These are phyloP conservation scores for Knoxia roxburghii DNA, from an alignment of 257 asterid genomes.

Conservation along the genomic window DNA sequence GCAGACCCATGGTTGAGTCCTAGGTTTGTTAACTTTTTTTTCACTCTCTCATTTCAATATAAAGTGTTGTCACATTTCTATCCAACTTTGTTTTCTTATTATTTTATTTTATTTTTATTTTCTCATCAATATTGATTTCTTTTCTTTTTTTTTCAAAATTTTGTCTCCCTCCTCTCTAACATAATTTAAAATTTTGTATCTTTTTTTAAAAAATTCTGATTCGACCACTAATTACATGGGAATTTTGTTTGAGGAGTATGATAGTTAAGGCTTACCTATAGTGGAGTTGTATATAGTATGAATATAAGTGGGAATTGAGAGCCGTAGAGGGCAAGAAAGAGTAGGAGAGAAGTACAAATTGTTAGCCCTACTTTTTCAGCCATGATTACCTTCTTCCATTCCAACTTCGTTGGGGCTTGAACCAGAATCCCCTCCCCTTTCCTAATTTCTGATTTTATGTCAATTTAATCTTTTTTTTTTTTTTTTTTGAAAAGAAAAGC, in stretches of 20 bases:
- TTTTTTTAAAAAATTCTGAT: neutral
- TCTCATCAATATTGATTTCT: too few relatives aligned
- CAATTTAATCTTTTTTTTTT: neutral
- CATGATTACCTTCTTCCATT: slow-evolving; percentile 32
- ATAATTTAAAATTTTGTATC: too few relatives aligned
- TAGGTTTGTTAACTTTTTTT: too few relatives aligned
- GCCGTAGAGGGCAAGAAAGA: slow-evolving; percentile 58
- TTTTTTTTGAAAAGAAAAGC: neutral
- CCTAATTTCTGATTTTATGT: neutral
- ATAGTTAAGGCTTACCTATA: slow-evolving; percentile 47
- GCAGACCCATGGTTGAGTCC: too few relatives aligned
- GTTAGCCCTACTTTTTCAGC: slow-evolving; percentile 32
- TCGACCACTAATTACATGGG: neutral
- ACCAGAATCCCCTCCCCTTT: slow-evolving; percentile 24
- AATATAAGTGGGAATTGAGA: slow-evolving; percentile 22
- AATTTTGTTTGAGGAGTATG: slow-evolving; percentile 6
- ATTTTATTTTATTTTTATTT: too few relatives aligned
- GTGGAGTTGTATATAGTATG: neutral
- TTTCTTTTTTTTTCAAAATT: too few relatives aligned
- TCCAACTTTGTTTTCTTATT: too few relatives aligned
- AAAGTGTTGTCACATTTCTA: too few relatives aligned
- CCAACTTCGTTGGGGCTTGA: slow-evolving; percentile 29
- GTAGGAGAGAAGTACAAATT: slow-evolving; percentile 33
- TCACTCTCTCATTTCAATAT: too few relatives aligned
- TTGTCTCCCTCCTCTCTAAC: too few relatives aligned